Evolutionary conservation across 768 basidiomycete genomes (phyloP).

Genomic region (Auricularia sp.): DNA sequence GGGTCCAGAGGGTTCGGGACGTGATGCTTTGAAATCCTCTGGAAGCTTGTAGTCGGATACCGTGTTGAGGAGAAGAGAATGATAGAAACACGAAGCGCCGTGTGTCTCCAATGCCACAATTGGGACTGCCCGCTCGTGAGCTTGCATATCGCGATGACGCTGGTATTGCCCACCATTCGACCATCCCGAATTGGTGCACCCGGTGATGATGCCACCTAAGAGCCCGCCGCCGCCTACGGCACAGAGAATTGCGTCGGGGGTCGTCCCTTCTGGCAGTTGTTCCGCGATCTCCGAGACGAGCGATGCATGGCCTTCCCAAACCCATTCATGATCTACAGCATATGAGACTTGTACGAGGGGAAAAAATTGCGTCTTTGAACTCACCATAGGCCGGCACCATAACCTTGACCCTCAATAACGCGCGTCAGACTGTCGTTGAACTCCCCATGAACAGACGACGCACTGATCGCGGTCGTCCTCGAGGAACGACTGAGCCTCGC

Average conservation of each 20-base stretch:
- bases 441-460: constrained; percentile 17
- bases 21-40: not conserved
- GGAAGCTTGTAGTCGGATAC: not conserved
- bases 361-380: not conserved
- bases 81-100: constrained; percentile 67
- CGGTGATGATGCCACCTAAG: constrained; percentile 56
- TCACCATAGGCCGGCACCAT: constrained; percentile 53
- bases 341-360: not conserved
- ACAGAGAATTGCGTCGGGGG: constrained; percentile 67
- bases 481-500: constrained; percentile 39
- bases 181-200: constrained; percentile 59
- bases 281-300: constrained; percentile 54
- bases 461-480: constrained; percentile 42
- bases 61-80: constrained; percentile 47
- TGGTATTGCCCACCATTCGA: constrained; percentile 43
- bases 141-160: too few species aligned
- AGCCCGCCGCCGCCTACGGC: constrained; percentile 70
- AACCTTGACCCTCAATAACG: constrained; percentile 31
- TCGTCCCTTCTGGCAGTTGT: constrained; percentile 34
- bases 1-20: constrained; percentile 18
- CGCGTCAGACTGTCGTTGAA: not conserved
- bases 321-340: constrained; percentile 25
- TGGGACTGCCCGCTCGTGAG: constrained; percentile 34
- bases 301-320: constrained; percentile 75
- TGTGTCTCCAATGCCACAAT: constrained; percentile 60